Evolutionary conservation across 306 rosid genomes (phyloP).

Genomic region (Coriaria nepalensis): DNA sequence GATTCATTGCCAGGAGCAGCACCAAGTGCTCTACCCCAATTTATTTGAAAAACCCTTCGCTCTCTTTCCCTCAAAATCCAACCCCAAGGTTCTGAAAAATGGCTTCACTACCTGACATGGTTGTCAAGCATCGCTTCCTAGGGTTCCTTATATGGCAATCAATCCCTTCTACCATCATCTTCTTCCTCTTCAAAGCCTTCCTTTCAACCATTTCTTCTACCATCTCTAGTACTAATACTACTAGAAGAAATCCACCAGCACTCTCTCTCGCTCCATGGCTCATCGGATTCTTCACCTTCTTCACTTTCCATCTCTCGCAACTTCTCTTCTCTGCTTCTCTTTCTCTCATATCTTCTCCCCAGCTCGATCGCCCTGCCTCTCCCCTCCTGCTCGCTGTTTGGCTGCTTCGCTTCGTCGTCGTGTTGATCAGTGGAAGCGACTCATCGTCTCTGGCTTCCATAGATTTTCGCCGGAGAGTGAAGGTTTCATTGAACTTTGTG

Average conservation of each 20-base stretch:
- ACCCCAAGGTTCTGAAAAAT: too few relatives aligned
- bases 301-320: constrained; percentile 47
- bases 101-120: constrained; percentile 16
- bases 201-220: constrained; percentile 13
- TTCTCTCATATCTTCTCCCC: constrained; percentile 46
- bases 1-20: too few relatives aligned
- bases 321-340: constrained; percentile 63
- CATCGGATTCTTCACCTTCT: constrained; percentile 20
- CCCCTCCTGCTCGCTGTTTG: constrained; percentile 26
- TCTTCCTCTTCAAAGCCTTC: constrained; percentile 32
- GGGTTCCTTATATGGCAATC: constrained; percentile 85
- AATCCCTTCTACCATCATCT: constrained; percentile 57
- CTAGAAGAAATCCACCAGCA: constrained; percentile 14
- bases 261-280: constrained; percentile 23
- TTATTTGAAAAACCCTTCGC: too few relatives aligned
- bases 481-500: constrained; percentile 30
- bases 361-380: constrained; percentile 25
- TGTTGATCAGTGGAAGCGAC: constrained; percentile 18
- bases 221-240: not conserved
- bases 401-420: constrained; percentile 31
- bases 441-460: constrained; percentile 9
- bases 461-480: constrained; percentile 28
- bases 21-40: too few relatives aligned
- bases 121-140: constrained; percentile 48
- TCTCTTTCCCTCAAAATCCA: too few relatives aligned